Percentiles rank a stretch among this genome's conserved stretches.
Evolutionary conservation across 805 yeast genomes (phyloP).

Genomic region (Cyberlindnera misumaiensis): DNA sequence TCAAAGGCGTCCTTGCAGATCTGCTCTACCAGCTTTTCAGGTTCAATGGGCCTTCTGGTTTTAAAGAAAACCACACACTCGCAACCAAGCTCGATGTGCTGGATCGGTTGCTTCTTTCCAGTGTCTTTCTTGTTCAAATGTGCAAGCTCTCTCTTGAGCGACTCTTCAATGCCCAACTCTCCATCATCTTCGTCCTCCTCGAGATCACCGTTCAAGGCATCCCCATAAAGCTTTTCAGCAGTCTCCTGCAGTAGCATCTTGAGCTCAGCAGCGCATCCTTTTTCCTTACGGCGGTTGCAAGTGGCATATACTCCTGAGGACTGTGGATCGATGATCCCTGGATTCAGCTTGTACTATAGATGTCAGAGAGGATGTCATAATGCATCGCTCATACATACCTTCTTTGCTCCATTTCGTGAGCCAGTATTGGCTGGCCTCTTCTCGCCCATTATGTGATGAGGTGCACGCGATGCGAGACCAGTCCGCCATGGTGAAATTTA

Average conservation of each 20-base stretch:
- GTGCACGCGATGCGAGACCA: neutral
- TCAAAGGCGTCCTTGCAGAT: conserved; percentile 56
- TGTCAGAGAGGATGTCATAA: neutral
- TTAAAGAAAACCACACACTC: conserved; percentile 85
- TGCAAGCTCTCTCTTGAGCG: conserved; percentile 62
- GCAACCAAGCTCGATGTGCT: conserved; percentile 60
- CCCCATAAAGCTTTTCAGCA: conserved; percentile 38
- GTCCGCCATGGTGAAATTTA: neutral
- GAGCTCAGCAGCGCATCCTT: conserved; percentile 69
- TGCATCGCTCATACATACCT: conserved; percentile 5
- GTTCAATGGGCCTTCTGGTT: conserved; percentile 70
- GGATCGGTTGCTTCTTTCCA: conserved; percentile 40
- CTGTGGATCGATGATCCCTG: conserved; percentile 68
- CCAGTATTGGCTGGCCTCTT: conserved; percentile 11
- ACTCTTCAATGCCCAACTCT: conserved; percentile 65
- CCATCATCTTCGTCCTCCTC: conserved; percentile 22
- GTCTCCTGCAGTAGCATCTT: conserved; percentile 50
- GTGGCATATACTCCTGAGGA: conserved; percentile 87
- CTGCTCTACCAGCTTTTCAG: conserved; percentile 59
- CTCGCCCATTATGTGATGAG: conserved; percentile 11
- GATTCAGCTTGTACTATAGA: conserved; percentile 34
- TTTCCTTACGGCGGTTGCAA: conserved; percentile 76
- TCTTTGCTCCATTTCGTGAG: conserved; percentile 13
- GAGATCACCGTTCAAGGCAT: conserved; percentile 17
- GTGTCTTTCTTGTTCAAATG: conserved; percentile 34